These are phyloP conservation scores for Seminavis robusta DNA, from an alignment of 108 stramenopile species.

Conservation along the genomic window DNA sequence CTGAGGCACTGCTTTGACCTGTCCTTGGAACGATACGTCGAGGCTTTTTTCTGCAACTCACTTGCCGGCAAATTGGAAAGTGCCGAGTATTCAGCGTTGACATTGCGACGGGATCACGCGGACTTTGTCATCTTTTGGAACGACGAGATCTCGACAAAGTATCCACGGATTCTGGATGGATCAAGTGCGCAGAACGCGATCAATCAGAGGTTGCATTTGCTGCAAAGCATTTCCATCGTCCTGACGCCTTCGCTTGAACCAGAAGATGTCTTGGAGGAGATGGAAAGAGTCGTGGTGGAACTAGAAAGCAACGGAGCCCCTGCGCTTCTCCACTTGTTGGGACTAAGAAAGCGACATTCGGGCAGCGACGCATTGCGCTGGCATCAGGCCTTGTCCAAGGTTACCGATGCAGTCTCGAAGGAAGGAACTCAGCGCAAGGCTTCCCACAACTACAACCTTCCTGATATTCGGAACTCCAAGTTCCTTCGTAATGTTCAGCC, in stretches of 20 bases:
- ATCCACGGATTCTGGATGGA: background rate
- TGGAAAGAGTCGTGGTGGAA: background rate
- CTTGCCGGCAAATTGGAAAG: background rate
- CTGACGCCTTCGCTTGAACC: background rate
- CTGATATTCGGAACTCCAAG: no score
- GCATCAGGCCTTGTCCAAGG: conserved; percentile 1
- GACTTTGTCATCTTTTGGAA: background rate
- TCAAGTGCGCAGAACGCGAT: background rate
- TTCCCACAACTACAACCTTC: no score
- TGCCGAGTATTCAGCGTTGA: background rate
- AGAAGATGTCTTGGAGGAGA: background rate
- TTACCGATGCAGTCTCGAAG: no score
- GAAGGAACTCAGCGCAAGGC: no score
- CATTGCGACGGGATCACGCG: background rate
- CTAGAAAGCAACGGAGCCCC: background rate
- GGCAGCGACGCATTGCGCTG: background rate
- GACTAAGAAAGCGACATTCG: background rate
- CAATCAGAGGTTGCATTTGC: background rate
- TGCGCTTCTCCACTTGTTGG: conserved; percentile 2
- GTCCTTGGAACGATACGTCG: background rate
- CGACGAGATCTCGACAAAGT: background rate
- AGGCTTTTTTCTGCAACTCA: conserved; percentile 10
- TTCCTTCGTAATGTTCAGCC: no score
- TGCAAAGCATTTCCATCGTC: conserved; percentile 1
- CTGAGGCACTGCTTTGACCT: conserved; percentile 6